Conservation (phyloP, 2,329 filamentous ascomycete genomes). For the Calonectria montana region DNA sequence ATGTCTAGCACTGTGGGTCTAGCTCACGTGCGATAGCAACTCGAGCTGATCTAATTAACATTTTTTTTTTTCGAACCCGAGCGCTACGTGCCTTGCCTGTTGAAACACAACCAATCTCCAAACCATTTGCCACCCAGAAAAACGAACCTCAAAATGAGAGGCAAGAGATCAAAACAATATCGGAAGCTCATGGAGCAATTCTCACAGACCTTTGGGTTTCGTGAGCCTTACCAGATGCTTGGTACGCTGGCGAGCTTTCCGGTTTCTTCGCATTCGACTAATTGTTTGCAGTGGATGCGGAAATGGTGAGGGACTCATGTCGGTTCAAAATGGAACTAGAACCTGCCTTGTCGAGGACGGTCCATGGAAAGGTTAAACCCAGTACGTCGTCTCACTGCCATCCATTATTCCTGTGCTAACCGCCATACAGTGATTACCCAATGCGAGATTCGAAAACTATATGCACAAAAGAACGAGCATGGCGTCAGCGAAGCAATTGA, state of each 20-base stretch:
- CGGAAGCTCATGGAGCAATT: conserved; percentile 94
- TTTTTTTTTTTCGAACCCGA: conserved; percentile 46
- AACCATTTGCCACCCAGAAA: neutral
- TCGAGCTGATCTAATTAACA: neutral
- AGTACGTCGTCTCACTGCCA: conserved; percentile 60
- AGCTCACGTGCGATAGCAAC: conserved; percentile 54
- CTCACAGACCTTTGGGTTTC: conserved; percentile 87
- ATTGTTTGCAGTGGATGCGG: conserved; percentile 74
- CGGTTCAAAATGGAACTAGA: conserved; percentile 92
- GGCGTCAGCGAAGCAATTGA: conserved; percentile 72
- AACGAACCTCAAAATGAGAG: conserved; percentile 54
- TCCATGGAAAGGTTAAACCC: conserved; percentile 88
- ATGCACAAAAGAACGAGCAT: conserved; percentile 68
- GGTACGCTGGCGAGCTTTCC: conserved; percentile 55
- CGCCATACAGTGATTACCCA: conserved; percentile 75
- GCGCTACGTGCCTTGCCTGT: conserved; percentile 17
- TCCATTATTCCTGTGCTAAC: conserved; percentile 34
- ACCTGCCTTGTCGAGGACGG: conserved; percentile 79
- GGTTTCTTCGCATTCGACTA: conserved; percentile 28
- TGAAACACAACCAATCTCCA: conserved; percentile 6
- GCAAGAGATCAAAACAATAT: conserved; percentile 66
- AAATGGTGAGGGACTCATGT: conserved; percentile 84
- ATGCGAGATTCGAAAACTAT: conserved; percentile 84
- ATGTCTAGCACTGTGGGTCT: neutral
- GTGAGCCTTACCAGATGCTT: conserved; percentile 92